Evolutionary conservation across 768 basidiomycete genomes (phyloP), one percentile per base, ranked within the genome.

Genomic region (Exsudoporus frostii): DNA sequence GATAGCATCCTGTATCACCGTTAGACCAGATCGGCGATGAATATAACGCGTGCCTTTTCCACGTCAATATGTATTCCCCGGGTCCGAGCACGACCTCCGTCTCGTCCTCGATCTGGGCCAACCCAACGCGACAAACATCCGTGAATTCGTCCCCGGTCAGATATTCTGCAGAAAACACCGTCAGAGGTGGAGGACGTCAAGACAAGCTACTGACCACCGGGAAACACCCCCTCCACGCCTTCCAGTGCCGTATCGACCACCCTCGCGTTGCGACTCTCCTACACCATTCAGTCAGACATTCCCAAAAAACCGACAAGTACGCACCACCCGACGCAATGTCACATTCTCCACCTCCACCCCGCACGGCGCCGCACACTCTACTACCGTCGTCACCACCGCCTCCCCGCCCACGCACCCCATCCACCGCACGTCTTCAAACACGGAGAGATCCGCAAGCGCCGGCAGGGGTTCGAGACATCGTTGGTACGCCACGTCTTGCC

Each of bases 71-170:
- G 60, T 86, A 88, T 52, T 72, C 72, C 4, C 86, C 90, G 0
- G 84, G 82, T 15, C 78, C 76, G 8, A 71, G 63, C 34, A 82
- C 71, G 4, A 61, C 55, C 17, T 65, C 69, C 24, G 66, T 54
- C 13, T 71, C 66, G 15, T 77, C 75, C 30, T 77, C 80, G 22
- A 71, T 68, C 25, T 71, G 59, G 4, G 74, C 65, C 52, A 86
- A 63, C 41, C 71, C 74, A 37, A 89, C 69, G 11, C 79, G 77
- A 59, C 81, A 84, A 20, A 77, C 61, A 32, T 82, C 76, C 38
- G 76, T 78, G 55, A 89, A 80, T 54, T 80, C 79, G 59, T 92
- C 90, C 0, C 85, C 86, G 10, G 80, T 62, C 24, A 81, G 66
- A 69, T 81, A 87, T 55, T 86, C 88, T 88, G 55, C 9, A 20